These are phyloP conservation scores for Vigna reflexopilosa DNA, from an alignment of 306 rosid genomes.

Conservation along the genomic window DNA sequence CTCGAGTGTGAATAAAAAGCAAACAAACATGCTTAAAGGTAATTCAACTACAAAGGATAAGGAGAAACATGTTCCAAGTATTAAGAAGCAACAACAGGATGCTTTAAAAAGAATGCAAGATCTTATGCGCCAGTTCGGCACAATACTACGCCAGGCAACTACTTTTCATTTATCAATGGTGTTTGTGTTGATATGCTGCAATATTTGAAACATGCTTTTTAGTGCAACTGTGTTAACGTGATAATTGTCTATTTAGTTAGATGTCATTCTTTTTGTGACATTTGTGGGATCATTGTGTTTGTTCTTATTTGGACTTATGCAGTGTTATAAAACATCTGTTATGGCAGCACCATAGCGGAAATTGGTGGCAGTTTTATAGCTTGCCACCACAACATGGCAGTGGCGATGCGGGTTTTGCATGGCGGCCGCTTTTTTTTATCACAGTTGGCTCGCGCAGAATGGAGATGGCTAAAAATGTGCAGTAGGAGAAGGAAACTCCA, in stretches of 20 bases:
- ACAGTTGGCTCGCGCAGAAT: too few relatives aligned
- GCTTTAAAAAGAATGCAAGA: constrained; percentile 94
- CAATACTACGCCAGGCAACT: constrained; percentile 81
- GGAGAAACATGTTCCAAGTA: constrained; percentile 73
- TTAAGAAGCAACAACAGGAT: constrained; percentile 81
- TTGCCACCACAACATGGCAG: too few relatives aligned
- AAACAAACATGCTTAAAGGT: constrained; percentile 56
- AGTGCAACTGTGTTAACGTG: not conserved
- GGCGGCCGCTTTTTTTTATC: too few relatives aligned
- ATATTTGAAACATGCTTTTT: constrained; percentile 29
- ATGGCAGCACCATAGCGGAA: too few relatives aligned
- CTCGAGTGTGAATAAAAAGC: constrained; percentile 53
- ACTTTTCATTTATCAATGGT: constrained; percentile 4
- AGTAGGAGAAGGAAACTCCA: too few relatives aligned
- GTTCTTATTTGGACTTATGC: not conserved
- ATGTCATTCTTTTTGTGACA: constrained; percentile 2
- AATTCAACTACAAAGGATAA: constrained; percentile 66
- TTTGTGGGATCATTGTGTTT: not conserved
- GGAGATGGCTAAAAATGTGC: too few relatives aligned
- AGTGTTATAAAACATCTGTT: too few relatives aligned
- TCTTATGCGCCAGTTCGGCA: constrained; percentile 85
- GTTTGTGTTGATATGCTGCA: constrained; percentile 21
- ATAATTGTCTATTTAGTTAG: not conserved
- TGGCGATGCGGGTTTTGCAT: too few relatives aligned
- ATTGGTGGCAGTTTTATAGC: too few relatives aligned